phyloP scores from a whole-genome alignment of 345 rosid genomes.

The Sonneratia caseolaris region DNA sequence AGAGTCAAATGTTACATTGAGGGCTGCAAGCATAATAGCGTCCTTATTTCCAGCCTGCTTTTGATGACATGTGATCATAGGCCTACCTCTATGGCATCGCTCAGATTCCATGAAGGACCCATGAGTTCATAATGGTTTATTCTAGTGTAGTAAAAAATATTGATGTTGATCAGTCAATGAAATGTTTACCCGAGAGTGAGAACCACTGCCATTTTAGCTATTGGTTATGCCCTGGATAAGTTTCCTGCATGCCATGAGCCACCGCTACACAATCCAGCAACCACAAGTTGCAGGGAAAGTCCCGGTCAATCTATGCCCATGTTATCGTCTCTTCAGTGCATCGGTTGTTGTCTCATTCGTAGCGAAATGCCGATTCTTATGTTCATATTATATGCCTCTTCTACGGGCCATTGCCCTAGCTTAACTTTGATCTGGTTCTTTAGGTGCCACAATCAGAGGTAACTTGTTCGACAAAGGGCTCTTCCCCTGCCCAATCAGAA shows the following conservation, averaged over 20 bases:
- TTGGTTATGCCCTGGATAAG: neutral
- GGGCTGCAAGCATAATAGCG: conserved; percentile 20
- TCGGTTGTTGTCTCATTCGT: too few relatives aligned
- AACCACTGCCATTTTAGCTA: neutral
- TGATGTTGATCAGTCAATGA: neutral
- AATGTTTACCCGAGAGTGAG: neutral
- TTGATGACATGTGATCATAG: conserved; percentile 14
- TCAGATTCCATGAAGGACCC: neutral
- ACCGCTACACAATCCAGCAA: too few relatives aligned
- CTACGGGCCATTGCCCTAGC: too few relatives aligned
- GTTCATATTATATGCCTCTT: neutral
- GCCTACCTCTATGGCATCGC: neutral
- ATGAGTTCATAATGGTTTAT: neutral
- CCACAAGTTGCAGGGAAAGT: too few relatives aligned
- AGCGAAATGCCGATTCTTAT: neutral
- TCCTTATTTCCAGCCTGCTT: conserved; percentile 7
- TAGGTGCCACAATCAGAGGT: neutral
- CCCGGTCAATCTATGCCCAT: too few relatives aligned
- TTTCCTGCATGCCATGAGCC: neutral
- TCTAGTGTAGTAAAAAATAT: neutral
- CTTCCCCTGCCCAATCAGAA: neutral
- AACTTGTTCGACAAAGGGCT: neutral
- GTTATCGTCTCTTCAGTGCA: too few relatives aligned
- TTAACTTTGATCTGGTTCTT: neutral
- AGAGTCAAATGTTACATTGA: conserved; percentile 33